Conservation (phyloP, 768 basidiomycete genomes). For the Pisolithus albus region DNA sequence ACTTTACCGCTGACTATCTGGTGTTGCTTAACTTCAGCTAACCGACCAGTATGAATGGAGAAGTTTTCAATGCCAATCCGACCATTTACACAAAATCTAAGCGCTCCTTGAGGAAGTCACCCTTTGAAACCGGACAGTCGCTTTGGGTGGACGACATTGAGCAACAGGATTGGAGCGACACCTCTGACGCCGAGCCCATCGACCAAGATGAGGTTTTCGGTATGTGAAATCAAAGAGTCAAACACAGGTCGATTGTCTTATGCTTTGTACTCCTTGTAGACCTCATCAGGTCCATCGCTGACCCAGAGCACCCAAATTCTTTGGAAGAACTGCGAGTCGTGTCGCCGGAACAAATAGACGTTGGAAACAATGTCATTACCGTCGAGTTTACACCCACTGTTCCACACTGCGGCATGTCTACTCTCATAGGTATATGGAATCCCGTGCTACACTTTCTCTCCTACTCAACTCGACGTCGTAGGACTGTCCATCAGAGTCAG, state of each 20-base stretch:
- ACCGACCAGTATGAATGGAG: slow-evolving; percentile 37
- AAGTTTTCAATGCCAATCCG: slow-evolving; percentile 88
- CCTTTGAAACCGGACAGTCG: slow-evolving; percentile 37
- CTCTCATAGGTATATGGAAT: slow-evolving; percentile 68
- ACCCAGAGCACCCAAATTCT: slow-evolving; percentile 91
- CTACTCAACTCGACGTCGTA: slow-evolving; percentile 23
- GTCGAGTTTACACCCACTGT: slow-evolving; percentile 98
- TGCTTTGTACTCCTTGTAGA: slow-evolving; percentile 41
- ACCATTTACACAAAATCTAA: slow-evolving; percentile 60
- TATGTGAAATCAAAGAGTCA: slow-evolving; percentile 25
- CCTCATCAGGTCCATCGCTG: slow-evolving; percentile 84
- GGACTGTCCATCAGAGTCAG: slow-evolving; percentile 95
- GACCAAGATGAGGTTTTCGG: slow-evolving; percentile 93
- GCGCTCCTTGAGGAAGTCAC: slow-evolving; percentile 35
- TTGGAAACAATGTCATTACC: slow-evolving; percentile 57
- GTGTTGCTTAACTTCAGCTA: neutral
- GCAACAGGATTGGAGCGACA: slow-evolving; percentile 31
- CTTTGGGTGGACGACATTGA: slow-evolving; percentile 55
- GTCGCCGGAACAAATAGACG: slow-evolving; percentile 74
- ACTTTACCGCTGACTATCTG: no score
- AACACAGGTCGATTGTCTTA: neutral
- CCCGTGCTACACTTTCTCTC: neutral
- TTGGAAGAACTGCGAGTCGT: slow-evolving; percentile 95
- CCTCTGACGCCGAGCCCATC: slow-evolving; percentile 54
- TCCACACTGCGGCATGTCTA: slow-evolving; percentile 97